Conservation (phyloP, 2,329 filamentous ascomycete species). For the Verticillium klebahnii region DNA sequence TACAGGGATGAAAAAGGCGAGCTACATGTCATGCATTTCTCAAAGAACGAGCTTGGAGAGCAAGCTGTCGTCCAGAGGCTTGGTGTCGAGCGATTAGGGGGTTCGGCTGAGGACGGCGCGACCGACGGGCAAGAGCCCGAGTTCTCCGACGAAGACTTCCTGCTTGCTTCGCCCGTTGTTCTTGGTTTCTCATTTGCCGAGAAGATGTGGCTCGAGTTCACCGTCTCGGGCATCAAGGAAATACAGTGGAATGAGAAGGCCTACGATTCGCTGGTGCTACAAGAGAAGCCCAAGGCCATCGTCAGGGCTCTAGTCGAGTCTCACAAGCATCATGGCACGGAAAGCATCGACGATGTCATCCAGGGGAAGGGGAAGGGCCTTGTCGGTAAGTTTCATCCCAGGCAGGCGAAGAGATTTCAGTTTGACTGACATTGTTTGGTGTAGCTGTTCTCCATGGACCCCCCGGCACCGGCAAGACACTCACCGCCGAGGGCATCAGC, state of each 20-base stretch:
- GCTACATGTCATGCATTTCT: slow-evolving; percentile 22
- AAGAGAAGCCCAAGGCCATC: slow-evolving; percentile 43
- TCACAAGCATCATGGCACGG: slow-evolving; percentile 52
- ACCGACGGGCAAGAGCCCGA: slow-evolving; percentile 31
- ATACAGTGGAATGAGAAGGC: slow-evolving; percentile 43
- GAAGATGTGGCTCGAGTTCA: slow-evolving; percentile 45
- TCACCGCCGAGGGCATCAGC: slow-evolving; percentile 44
- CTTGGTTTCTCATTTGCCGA: slow-evolving; percentile 44
- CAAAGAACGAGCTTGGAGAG: slow-evolving; percentile 28
- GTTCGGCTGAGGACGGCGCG: neutral
- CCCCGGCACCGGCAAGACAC: slow-evolving; percentile 46
- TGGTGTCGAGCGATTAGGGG: neutral
- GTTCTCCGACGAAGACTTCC: slow-evolving; percentile 32
- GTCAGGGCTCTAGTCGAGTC: slow-evolving; percentile 61
- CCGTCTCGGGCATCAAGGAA: slow-evolving; percentile 37
- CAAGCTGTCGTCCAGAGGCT: slow-evolving; percentile 9
- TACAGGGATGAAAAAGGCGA: slow-evolving; percentile 38
- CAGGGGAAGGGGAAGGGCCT: slow-evolving; percentile 58
- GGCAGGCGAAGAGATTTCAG: slow-evolving; percentile 18
- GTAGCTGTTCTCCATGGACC: slow-evolving; percentile 44
- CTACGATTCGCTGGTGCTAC: slow-evolving; percentile 44
- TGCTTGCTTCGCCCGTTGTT: slow-evolving; percentile 40
- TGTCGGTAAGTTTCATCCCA: slow-evolving; percentile 40
- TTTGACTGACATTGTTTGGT: slow-evolving; percentile 24
- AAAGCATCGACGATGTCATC: slow-evolving; percentile 47